phyloP scores from a whole-genome alignment of 176 grass and related monocot species.

The Triticum dicoccoides region DNA sequence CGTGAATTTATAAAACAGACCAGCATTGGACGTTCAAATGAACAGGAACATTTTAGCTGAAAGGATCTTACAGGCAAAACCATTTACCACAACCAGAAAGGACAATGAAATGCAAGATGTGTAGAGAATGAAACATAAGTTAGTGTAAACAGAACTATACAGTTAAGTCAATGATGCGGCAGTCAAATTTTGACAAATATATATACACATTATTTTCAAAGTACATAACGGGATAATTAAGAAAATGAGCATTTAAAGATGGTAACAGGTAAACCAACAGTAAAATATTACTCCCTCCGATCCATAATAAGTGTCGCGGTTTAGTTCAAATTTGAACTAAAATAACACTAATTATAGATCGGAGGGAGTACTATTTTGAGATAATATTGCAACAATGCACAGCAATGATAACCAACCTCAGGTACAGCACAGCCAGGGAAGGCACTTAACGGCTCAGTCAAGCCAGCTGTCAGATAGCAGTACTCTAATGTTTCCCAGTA shows the following conservation, averaged over 20 bases:
- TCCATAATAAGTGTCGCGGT: too few relatives aligned
- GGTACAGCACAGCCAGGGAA: constrained; percentile 89
- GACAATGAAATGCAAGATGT: too few relatives aligned
- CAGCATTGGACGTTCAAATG: not conserved
- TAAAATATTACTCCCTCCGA: not conserved
- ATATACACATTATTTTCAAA: not conserved
- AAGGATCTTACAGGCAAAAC: not conserved
- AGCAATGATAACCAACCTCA: constrained; percentile 52
- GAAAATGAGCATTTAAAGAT: constrained; percentile 10
- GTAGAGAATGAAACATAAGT: too few relatives aligned
- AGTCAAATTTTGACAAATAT: not conserved
- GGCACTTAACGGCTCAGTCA: constrained; percentile 58
- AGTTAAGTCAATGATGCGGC: too few relatives aligned
- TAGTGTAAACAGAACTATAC: too few relatives aligned
- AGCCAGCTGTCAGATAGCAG: constrained; percentile 64
- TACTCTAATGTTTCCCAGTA: constrained; percentile 98
- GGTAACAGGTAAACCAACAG: not conserved
- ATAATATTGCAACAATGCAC: constrained; percentile 12
- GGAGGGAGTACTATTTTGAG: not conserved
- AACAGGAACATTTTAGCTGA: not conserved
- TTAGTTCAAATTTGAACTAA: too few relatives aligned
- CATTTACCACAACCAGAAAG: too few relatives aligned
- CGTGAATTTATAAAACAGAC: not conserved
- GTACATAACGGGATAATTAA: constrained; percentile 1
- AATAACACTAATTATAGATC: too few relatives aligned